Evolutionary conservation across 2,329 filamentous ascomycete species (phyloP), one percentile per base, ranked within the genome.

Genomic region (Ophiostoma perfectum): DNA sequence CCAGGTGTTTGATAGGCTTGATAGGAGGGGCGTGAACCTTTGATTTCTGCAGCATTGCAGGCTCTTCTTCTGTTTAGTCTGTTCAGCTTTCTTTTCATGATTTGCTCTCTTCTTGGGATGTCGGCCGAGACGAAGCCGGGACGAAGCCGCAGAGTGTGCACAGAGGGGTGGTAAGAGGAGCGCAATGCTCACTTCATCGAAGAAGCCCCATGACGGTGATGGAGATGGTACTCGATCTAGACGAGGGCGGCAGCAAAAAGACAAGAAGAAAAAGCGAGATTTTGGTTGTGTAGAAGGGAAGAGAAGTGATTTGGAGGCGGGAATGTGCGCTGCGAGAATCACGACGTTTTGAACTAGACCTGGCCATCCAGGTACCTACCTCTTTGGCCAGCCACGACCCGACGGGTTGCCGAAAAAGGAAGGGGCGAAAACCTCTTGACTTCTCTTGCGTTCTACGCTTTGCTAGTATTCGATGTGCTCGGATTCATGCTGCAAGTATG

Each of bases 321-420:
- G 49, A 14, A 55, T 27, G 49, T 11, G 49, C 27, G n/a, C 27
- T 55, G 49, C 9, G 49, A 55, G 18, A 55, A 27, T 55, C 49
- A 14, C 49, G 49, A 55, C 49, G 49, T 55, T 55, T 27, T 55
- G 18, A 55, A 55, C 49, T 9, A 55, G n/a, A 27, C 18, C 12
- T 55, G 49, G 49, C 49, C 49, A 55, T 55, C 49, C 49, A 55
- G 49, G 49, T 55, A 55, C 49, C 49, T 14, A 55, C 49, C 49
- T 55, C 49, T 55, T 27, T 55, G 49, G 49, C 7, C 49, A 55
- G 49, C n/a, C 49, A 55, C 49, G 49, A 55, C 49, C 27, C 49
- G 49, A 27, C 49, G 7, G 27, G 18, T 55, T 55, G 49, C 49
- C 49, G 49, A 55, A 55, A 4, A 27, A 55, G 49, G 49, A 55